A percentile compares a stretch with the other conserved stretches of the same genome.
Conservation (phyloP, 225 moss, liverwort and hornwort genomes). For the Climacium dendroides region DNA sequence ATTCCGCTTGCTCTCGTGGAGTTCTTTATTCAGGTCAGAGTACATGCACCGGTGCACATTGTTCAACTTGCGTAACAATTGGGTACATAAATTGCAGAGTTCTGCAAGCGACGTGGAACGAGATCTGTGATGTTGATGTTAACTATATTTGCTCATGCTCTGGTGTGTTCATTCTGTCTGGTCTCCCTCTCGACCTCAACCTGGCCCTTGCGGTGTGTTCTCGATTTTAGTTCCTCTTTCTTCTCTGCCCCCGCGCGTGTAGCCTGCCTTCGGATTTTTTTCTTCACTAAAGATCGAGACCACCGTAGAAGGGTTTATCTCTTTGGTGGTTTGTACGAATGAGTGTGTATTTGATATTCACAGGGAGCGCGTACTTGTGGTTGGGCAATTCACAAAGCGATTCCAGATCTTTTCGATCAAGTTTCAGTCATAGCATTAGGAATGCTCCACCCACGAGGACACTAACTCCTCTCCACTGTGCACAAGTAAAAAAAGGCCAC, state of each 20-base stretch:
- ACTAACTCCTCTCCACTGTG: not conserved
- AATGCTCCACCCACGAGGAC: too few relatives aligned
- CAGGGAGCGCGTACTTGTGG: not conserved
- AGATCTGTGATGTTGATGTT: not conserved
- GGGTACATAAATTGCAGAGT: not conserved
- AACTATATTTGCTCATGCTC: not conserved
- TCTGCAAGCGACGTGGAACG: not conserved
- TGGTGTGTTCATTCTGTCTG: not conserved
- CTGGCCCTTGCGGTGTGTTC: not conserved
- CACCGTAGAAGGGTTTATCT: not conserved
- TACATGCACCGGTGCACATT: not conserved
- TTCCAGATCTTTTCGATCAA: not conserved
- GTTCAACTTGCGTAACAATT: not conserved
- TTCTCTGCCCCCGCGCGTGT: not conserved
- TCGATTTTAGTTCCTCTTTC: not conserved
- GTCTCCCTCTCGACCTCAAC: not conserved
- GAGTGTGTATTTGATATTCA: not conserved
- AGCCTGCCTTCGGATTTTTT: too few relatives aligned
- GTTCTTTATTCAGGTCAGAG: not conserved
- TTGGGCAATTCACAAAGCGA: not conserved
- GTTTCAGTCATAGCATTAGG: not conserved
- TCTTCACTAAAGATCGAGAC: not conserved
- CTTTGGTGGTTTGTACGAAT: not conserved
- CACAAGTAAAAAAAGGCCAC: too few relatives aligned
- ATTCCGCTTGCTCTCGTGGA: not conserved